Percentiles rank a stretch among this genome's conserved stretches.
These are phyloP conservation scores for Scleroderma citrinum DNA, from an alignment of 768 basidiomycete genomes.

Conservation along the genomic window DNA sequence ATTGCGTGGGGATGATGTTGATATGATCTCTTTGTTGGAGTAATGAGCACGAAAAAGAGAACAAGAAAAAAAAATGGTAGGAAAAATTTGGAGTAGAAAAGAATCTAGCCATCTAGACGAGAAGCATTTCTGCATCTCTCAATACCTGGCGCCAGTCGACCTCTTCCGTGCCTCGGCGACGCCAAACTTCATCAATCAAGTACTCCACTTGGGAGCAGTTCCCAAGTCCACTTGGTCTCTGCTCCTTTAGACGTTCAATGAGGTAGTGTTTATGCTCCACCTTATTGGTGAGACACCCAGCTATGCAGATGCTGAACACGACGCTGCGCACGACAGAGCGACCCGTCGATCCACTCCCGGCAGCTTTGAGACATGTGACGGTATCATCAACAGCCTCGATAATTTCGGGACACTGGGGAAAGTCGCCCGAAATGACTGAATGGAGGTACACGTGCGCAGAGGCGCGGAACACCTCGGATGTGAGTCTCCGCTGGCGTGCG, in stretches of 20 bases:
- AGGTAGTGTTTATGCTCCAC: slow-evolving; percentile 38
- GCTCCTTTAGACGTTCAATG: slow-evolving; percentile 40
- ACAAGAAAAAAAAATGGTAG: not conserved
- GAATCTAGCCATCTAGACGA: slow-evolving; percentile 40
- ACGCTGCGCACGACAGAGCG: slow-evolving; percentile 67
- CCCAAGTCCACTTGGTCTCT: slow-evolving; percentile 53
- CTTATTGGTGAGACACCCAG: slow-evolving; percentile 62
- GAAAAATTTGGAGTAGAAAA: not conserved
- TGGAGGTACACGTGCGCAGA: slow-evolving; percentile 72
- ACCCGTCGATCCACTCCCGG: slow-evolving; percentile 33
- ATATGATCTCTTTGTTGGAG: not conserved
- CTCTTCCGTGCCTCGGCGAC: slow-evolving; percentile 30
- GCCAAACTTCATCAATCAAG: slow-evolving; percentile 60
- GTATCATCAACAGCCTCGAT: slow-evolving; percentile 46
- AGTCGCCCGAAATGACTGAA: slow-evolving; percentile 70
- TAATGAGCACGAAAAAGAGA: slow-evolving; percentile 2
- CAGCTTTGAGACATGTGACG: slow-evolving; percentile 39
- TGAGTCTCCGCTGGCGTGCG: slow-evolving; percentile 36
- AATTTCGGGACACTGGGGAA: slow-evolving; percentile 62
- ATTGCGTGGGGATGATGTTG: not conserved
- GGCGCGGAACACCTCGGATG: slow-evolving; percentile 64
- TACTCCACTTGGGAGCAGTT: slow-evolving; percentile 52
- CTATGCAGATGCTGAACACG: slow-evolving; percentile 72
- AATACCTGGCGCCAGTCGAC: slow-evolving; percentile 63
- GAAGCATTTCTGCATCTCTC: slow-evolving; percentile 44